Base-by-base conservation (phyloP, 495 filamentous ascomycete genomes). In the Glutinoglossum americanum region DNA sequence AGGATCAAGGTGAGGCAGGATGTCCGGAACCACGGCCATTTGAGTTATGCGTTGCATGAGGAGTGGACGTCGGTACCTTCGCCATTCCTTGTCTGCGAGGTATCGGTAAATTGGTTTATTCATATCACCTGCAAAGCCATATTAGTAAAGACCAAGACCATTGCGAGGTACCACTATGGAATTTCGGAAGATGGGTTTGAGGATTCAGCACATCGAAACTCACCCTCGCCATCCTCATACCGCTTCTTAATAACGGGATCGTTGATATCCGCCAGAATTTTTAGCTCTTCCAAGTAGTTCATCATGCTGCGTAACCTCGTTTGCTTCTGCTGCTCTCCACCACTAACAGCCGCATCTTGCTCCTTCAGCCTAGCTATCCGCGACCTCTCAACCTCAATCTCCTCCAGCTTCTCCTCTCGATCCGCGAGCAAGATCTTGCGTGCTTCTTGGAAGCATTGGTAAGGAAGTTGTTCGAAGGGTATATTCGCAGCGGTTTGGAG, bases 371-470 rank as follows among this genome's bases (percentile, higher is more conserved):
- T 69, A 17, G 73, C 72, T 62, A 87, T 81, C 57, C 74, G 72
- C 33, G 60, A 58, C 56, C 70, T 63, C 59, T 71, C 65, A 30
- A 62, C 67, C 65, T 77, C 68, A 58, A 87, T 80, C 66, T 73
- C 73, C 60, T 76, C 75, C 53, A 70, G 66, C 71, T 97, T 99
- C 70, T 93, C 80, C 57, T 80, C 71, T 17, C 92, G 80, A 69
- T 99, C 92, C 60, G 75, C 76, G 55, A 76, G 74, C 47, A 99
- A 74, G 37, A 97, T 68, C 64, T 85, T 84, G 57, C 89, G 82
- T 44, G 92, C 92, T 69, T 95, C 86, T 70, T 99, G 92, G 76
- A 95, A 99, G 66, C 85, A 90, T 74, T 97, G 89, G 71, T 93
- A 94, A 35, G 89, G 89, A 61, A 94, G 71, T 65, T 89, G 84